A percentile compares a stretch with the other conserved stretches of the same genome.
phyloP scores from a whole-genome alignment of 352 stramenopile genomes.

The Thraustochytrium striatum region DNA sequence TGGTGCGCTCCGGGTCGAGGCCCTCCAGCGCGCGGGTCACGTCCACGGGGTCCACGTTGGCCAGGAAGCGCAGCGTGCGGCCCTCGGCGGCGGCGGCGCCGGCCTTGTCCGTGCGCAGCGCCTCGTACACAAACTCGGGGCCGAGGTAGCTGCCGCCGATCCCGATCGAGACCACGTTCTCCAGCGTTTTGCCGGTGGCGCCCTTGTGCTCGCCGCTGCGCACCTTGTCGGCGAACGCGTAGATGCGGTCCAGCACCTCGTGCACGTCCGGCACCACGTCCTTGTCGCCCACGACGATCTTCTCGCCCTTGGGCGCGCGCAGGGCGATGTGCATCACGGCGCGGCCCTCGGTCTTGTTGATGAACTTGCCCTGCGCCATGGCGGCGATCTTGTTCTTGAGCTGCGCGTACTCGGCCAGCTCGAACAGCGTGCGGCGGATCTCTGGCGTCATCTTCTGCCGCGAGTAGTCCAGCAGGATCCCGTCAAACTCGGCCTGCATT shows the following conservation, averaged over 20 bases:
- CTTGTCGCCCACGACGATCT: slow-evolving; percentile 83
- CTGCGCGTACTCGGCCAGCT: slow-evolving; percentile 49
- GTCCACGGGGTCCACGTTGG: slow-evolving; percentile 97
- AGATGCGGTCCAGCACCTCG: slow-evolving; percentile 87
- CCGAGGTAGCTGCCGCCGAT: slow-evolving; percentile 93
- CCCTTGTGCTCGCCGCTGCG: slow-evolving; percentile 74
- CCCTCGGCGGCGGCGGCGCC: slow-evolving; percentile 76
- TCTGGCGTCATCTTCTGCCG: slow-evolving; percentile 74
- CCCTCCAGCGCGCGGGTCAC: slow-evolving; percentile 77
- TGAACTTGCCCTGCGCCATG: slow-evolving; percentile 85
- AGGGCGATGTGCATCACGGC: slow-evolving; percentile 93
- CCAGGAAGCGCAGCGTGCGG: slow-evolving; percentile 87
- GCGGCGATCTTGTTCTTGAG: slow-evolving; percentile 58
- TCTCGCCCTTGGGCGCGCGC: slow-evolving; percentile 68
- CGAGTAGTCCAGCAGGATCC: slow-evolving; percentile 75
- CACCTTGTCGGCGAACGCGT: slow-evolving; percentile 81
- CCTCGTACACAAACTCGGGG: slow-evolving; percentile 94
- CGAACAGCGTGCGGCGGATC: slow-evolving; percentile 57
- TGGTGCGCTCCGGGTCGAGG: slow-evolving; percentile 89
- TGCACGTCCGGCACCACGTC: slow-evolving; percentile 93
- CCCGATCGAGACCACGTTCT: slow-evolving; percentile 91
- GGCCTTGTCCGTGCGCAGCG: slow-evolving; percentile 63
- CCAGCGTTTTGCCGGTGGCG: slow-evolving; percentile 88
- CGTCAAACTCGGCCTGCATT: slow-evolving; percentile 48
- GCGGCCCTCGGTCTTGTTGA: slow-evolving; percentile 92